These are phyloP conservation scores for Lindgomyces ingoldianus DNA, from an alignment of 495 filamentous ascomycete species.

Conservation along the genomic window DNA sequence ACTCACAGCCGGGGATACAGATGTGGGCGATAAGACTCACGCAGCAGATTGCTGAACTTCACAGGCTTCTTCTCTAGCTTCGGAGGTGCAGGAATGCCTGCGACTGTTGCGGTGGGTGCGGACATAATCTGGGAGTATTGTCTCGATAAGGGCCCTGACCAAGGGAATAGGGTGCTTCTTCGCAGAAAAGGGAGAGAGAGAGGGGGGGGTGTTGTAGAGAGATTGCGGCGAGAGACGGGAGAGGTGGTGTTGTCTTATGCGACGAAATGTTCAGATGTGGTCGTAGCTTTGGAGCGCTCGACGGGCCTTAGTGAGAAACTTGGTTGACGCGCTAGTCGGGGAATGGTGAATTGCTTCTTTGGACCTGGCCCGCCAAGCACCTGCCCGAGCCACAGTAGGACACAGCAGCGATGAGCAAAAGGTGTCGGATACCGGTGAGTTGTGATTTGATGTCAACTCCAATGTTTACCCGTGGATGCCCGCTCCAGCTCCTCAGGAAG, in stretches of 20 bases:
- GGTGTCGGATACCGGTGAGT: background rate
- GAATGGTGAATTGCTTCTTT: constrained; percentile 29
- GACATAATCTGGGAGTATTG: constrained; percentile 38
- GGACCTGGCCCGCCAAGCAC: constrained; percentile 14
- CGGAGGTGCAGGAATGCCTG: constrained; percentile 54
- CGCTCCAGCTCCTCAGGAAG: background rate
- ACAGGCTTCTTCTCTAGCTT: constrained; percentile 97
- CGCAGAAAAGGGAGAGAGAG: constrained; percentile 61
- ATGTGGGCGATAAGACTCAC: constrained; percentile 48
- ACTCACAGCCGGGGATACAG: background rate
- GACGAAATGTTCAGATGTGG: constrained; percentile 24
- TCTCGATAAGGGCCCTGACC: constrained; percentile 44
- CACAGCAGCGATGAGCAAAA: too few species aligned
- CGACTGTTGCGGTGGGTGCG: constrained; percentile 51
- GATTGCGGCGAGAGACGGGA: background rate
- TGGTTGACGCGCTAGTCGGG: constrained; percentile 28
- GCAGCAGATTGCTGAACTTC: constrained; percentile 98
- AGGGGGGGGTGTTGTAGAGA: constrained; percentile 23
- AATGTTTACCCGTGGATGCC: too few species aligned
- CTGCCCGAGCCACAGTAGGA: background rate
- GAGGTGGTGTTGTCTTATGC: background rate
- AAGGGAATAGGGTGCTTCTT: constrained; percentile 64
- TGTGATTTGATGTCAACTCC: constrained; percentile 4
- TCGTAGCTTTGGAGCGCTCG: constrained; percentile 14
- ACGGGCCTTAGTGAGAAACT: background rate